Evolutionary conservation across 768 basidiomycete genomes (phyloP), one percentile per base, ranked within the genome.

Genomic region (Termitomyces sp.): DNA sequence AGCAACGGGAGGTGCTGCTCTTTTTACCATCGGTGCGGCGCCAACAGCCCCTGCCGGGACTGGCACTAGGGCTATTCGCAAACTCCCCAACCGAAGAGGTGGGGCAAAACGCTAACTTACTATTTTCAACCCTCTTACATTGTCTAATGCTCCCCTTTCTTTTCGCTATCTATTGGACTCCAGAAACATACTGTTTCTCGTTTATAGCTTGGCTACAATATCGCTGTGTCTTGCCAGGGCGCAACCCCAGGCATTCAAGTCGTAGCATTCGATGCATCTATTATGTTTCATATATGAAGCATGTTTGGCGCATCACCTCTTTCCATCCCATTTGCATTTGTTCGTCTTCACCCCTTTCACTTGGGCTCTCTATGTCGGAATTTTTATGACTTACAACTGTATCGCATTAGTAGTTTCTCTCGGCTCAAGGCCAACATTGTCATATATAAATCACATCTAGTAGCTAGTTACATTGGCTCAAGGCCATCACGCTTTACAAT

Each of bases 21-120:
- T 86, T 36, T 86, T 86, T 64, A 86, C 84, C 13, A 85, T 86
- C 53, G 85, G 85, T 31, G 74, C 85, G 47, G 77, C 80, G 2
- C 79, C 85, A 18, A 62, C 77, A 26, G 69, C 76, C 4, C 41
- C 72, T 4, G 59, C 62, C 55, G 67, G 65, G 51, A 67, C 63
- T 37, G 75, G 73, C 53, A 65, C 62, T 20, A 74, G 81, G 46
- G 74, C 74, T 49, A 78, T 85, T 46, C 83, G 82, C 70, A 83
- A 80, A 55, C 73, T 86, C 47, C 84, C 84, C 46, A 81, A 71
- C 47, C 77, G 79, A 34, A 72, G 77, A 64, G 68, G 64, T 42
- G 71, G 69, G 37, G 69, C 61, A 22, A 77, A 76, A 66, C 78
- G 76, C 63, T 74, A 63, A 61, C 20, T 27, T 27, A 55, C n/a